Percentiles rank a stretch among this genome's conserved stretches.
Evolutionary conservation across 768 basidiomycete genomes (phyloP).

Genomic region (Daedaleopsis sinensis): DNA sequence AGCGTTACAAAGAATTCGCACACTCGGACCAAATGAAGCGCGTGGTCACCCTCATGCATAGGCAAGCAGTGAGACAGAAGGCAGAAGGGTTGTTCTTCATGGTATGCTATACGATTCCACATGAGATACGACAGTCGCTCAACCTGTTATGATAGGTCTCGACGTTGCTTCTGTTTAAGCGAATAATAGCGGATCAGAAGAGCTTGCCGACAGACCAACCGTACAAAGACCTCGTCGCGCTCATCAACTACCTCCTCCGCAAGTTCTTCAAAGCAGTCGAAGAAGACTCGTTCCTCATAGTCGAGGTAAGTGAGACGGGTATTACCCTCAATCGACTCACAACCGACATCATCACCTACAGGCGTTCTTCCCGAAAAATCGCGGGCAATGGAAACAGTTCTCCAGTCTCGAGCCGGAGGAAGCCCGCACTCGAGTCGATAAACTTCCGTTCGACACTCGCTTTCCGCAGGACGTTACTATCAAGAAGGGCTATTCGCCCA

Average conservation of each 20-base stretch:
- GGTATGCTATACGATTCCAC: slow-evolving; percentile 41
- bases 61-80: slow-evolving; percentile 88
- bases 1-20: slow-evolving; percentile 81
- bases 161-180: slow-evolving; percentile 85
- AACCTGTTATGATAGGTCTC: slow-evolving; percentile 64
- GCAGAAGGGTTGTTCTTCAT: slow-evolving; percentile 97
- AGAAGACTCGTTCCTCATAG: slow-evolving; percentile 82
- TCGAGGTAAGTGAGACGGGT: slow-evolving; percentile 65
- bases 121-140: background rate
- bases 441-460: slow-evolving; percentile 40
- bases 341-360: slow-evolving; percentile 28
- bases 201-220: slow-evolving; percentile 78
- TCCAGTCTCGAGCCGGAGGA: slow-evolving; percentile 72
- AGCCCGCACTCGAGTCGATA: slow-evolving; percentile 43
- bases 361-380: slow-evolving; percentile 91
- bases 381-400: slow-evolving; percentile 83
- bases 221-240: slow-evolving; percentile 77
- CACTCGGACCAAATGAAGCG: slow-evolving; percentile 86
- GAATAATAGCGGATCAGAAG: slow-evolving; percentile 80
- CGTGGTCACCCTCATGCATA: slow-evolving; percentile 85
- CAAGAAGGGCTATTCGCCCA: slow-evolving; percentile 88
- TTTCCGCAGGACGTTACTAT: slow-evolving; percentile 74
- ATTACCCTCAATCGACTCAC: background rate
- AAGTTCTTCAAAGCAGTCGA: slow-evolving; percentile 93
- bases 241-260: slow-evolving; percentile 86